Conservation (phyloP, 805 yeast species). For the Sugiyamaella marilandica region DNA sequence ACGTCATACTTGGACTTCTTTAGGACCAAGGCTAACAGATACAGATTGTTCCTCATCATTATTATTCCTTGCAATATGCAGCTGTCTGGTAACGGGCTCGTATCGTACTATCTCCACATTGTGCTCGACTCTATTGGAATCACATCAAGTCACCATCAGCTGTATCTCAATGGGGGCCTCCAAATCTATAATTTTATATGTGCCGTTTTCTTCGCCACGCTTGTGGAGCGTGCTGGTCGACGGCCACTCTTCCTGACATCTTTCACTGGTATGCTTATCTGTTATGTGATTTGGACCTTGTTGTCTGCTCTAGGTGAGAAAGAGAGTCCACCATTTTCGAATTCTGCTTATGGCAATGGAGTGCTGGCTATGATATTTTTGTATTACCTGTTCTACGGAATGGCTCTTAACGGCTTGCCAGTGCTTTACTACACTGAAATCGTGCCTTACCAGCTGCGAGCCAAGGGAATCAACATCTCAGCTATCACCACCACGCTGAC, state of each 20-base stretch:
- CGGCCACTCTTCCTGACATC: conserved; percentile 4
- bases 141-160: conserved; percentile 25
- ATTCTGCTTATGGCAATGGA: neutral
- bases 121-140: conserved; percentile 53
- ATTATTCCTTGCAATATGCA: conserved; percentile 8
- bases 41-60: conserved; percentile 6
- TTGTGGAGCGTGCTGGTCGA: conserved; percentile 3
- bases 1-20: conserved; percentile 6
- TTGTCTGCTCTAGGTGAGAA: conserved; percentile 44
- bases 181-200: neutral
- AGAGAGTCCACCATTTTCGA: conserved; percentile 16
- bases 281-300: conserved; percentile 37
- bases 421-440: conserved; percentile 26
- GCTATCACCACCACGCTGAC: neutral
- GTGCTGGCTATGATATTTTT: conserved; percentile 10
- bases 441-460: conserved; percentile 29
- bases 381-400: conserved; percentile 5
- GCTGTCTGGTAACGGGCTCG: conserved; percentile 14
- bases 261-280: conserved; percentile 9
- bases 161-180: conserved; percentile 19
- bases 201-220: neutral
- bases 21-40: conserved; percentile 7
- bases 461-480: conserved; percentile 32
- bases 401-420: conserved; percentile 28
- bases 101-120: conserved; percentile 42